phyloP scores from a whole-genome alignment of 192 early-diverging fungal genomes.

The Entomortierella beljakovae region DNA sequence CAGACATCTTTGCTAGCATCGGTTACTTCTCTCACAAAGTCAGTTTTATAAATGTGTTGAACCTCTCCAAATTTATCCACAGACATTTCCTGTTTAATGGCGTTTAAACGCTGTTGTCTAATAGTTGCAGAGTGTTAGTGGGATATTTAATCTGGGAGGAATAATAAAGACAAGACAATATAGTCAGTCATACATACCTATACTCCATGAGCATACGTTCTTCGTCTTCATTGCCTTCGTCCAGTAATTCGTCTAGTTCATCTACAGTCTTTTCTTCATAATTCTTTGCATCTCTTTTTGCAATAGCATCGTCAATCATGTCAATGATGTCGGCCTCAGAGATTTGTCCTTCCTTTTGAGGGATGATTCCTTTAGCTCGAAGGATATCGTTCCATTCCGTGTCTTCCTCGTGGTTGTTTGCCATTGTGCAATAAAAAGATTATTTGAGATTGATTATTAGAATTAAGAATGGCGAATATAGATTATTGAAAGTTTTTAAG shows the following conservation, averaged over 20 bases:
- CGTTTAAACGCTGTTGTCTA: conserved; percentile 85
- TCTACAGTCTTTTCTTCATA: conserved; percentile 78
- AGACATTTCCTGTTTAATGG: conserved; percentile 77
- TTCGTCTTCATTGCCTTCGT: conserved; percentile 75
- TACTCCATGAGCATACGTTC: conserved; percentile 85
- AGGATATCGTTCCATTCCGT: conserved; percentile 96
- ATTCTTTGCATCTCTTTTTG: conserved; percentile 65
- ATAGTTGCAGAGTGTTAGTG: background rate
- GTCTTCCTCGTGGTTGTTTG: conserved; percentile 71
- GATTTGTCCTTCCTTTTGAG: conserved; percentile 73
- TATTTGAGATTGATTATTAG: background rate
- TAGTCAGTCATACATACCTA: conserved; percentile 53
- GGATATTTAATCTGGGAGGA: background rate
- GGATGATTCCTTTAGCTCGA: conserved; percentile 91
- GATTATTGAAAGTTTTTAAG: no score
- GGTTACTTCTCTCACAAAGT: conserved; percentile 90
- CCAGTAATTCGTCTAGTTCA: conserved; percentile 86
- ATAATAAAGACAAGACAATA: background rate
- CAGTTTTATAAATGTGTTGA: conserved; percentile 90
- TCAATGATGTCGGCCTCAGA: conserved; percentile 83
- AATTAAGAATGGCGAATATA: no score
- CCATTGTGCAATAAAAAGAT: no score
- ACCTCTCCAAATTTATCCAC: conserved; percentile 90
- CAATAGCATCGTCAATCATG: conserved; percentile 77
- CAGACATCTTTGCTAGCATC: conserved; percentile 84